Evolutionary conservation across 2,329 filamentous ascomycete species (phyloP).

Genomic region (Aspergillus sp.): DNA sequence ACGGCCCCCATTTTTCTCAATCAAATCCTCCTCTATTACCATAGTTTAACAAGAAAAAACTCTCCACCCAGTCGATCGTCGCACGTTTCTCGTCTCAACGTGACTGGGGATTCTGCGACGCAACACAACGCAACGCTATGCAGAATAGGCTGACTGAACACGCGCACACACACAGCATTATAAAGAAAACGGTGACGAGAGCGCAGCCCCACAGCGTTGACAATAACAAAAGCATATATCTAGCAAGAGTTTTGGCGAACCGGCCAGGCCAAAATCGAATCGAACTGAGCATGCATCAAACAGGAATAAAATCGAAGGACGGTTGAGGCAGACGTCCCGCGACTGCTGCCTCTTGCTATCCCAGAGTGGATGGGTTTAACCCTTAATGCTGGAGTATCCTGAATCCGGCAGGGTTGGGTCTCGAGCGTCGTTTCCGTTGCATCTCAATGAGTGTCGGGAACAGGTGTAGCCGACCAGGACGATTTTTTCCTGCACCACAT

Average conservation of each 20-base stretch:
- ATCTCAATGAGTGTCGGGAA: conserved; percentile 50
- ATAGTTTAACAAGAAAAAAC: neutral
- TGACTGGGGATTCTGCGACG: neutral
- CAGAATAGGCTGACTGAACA: neutral
- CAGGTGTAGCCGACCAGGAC: conserved; percentile 85
- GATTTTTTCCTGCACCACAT: conserved; percentile 70
- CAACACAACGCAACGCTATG: neutral
- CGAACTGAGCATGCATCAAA: conserved; percentile 1
- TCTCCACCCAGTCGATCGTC: neutral
- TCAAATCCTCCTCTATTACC: neutral
- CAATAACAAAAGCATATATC: conserved; percentile 5
- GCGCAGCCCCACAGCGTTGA: conserved; percentile 2
- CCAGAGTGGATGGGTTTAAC: neutral
- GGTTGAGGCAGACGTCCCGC: neutral
- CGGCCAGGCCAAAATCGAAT: conserved; percentile 4
- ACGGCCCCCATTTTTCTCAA: neutral
- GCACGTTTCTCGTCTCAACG: neutral
- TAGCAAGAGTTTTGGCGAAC: conserved; percentile 8
- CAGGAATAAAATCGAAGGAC: neutral
- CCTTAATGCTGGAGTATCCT: conserved; percentile 28
- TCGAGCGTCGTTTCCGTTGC: conserved; percentile 1
- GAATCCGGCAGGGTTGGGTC: conserved; percentile 26
- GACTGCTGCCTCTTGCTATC: neutral
- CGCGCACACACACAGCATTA: neutral
- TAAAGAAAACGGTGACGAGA: neutral